These are phyloP conservation scores for Plectosphaerella sp. DNA, from an alignment of 2,329 filamentous ascomycete species.

Conservation along the genomic window DNA sequence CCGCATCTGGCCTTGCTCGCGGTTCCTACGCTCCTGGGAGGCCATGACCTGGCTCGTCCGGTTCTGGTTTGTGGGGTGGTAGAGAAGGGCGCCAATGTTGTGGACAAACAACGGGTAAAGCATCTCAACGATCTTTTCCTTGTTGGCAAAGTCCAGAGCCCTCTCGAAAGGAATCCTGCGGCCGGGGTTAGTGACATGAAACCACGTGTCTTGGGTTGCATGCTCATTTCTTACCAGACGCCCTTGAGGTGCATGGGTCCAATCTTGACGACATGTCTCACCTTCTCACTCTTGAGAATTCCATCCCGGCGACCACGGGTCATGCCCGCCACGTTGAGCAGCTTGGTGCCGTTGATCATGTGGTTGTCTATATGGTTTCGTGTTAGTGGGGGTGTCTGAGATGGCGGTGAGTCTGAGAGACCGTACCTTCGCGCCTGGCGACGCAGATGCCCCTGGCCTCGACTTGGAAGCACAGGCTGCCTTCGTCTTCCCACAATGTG, in stretches of 20 bases:
- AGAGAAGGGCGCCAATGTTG: constrained; percentile 89
- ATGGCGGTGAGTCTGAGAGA: not conserved
- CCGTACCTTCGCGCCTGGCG: constrained; percentile 81
- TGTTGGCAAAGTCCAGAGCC: constrained; percentile 97
- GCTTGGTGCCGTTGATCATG: constrained; percentile 98
- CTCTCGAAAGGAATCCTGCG: constrained; percentile 93
- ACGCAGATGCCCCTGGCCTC: constrained; percentile 96
- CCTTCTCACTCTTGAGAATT: constrained; percentile 96
- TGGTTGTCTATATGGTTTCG: constrained; percentile 69
- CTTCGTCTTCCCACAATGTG: constrained; percentile 97
- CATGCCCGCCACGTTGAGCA: constrained; percentile 97
- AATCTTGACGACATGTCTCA: constrained; percentile 96
- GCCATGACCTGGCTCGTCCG: constrained; percentile 84
- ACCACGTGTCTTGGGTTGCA: not conserved
- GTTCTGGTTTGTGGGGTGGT: constrained; percentile 85
- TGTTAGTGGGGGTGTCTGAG: constrained; percentile 1
- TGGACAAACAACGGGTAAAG: constrained; percentile 96
- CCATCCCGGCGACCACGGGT: constrained; percentile 91
- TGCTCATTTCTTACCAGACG: constrained; percentile 68
- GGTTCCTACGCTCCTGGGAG: constrained; percentile 72
- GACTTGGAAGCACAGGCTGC: constrained; percentile 95
- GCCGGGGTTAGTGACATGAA: not conserved
- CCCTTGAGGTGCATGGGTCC: constrained; percentile 98
- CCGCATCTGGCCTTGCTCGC: constrained; percentile 63
- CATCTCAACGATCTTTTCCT: constrained; percentile 96